Evolutionary conservation across 2,329 filamentous ascomycete genomes (phyloP).

Genomic region (Aspergillus quadrilineatus): DNA sequence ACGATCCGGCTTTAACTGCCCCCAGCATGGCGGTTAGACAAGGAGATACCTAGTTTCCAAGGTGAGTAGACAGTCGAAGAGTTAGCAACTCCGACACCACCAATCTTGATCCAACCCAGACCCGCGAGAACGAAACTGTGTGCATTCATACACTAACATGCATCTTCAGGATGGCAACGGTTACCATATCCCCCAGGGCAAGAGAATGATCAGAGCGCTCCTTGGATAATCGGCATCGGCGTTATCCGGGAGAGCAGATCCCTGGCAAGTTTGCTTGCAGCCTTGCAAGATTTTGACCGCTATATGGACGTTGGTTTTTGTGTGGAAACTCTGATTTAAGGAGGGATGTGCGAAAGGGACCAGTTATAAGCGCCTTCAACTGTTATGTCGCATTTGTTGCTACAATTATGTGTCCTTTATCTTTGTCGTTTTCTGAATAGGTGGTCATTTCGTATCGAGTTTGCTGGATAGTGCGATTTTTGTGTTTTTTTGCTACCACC

Average conservation of each 20-base stretch:
- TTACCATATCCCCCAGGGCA: background rate
- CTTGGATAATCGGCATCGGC: background rate
- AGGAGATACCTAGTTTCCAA: background rate
- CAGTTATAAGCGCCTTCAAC: background rate
- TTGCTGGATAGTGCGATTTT: slow-evolving; percentile 3
- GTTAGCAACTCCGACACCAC: background rate
- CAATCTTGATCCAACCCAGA: background rate
- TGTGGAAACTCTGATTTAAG: background rate
- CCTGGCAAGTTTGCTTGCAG: background rate
- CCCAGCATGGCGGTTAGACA: slow-evolving; percentile 28
- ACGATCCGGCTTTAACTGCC: slow-evolving; percentile 36
- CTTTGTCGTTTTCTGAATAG: background rate
- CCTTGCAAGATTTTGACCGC: background rate
- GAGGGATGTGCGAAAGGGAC: background rate
- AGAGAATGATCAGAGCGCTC: background rate
- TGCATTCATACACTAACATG: background rate
- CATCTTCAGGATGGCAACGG: background rate
- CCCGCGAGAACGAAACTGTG: background rate
- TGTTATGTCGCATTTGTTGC: background rate
- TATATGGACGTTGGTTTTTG: background rate
- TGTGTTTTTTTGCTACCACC: background rate
- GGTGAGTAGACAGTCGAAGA: background rate
- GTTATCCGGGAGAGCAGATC: background rate
- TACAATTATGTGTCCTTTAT: background rate
- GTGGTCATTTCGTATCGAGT: background rate